Percentiles rank a stretch among this genome's conserved stretches.
Evolutionary conservation across 2,329 filamentous ascomycete species (phyloP).

Genomic region (Penicillium sp.): DNA sequence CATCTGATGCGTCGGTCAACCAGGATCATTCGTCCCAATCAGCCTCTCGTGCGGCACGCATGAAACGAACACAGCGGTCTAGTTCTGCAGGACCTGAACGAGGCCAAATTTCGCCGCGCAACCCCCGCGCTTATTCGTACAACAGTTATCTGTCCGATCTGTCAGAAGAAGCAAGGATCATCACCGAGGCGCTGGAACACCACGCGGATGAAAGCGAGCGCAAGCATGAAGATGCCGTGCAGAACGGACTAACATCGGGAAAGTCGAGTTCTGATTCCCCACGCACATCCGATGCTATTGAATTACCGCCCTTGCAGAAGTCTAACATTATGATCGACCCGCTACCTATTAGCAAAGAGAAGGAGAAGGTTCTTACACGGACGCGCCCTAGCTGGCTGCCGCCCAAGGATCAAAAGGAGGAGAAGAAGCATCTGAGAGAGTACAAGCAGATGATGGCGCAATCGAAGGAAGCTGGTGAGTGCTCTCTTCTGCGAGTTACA

Average conservation of each 20-base stretch:
- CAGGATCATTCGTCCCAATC: slow-evolving; percentile 28
- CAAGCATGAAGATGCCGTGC: slow-evolving; percentile 54
- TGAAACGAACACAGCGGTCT: slow-evolving; percentile 40
- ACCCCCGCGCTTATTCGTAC: slow-evolving; percentile 63
- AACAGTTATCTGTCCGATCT: slow-evolving; percentile 63
- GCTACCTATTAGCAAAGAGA: slow-evolving; percentile 70
- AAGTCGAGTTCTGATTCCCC: slow-evolving; percentile 48
- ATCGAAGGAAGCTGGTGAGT: slow-evolving; percentile 62
- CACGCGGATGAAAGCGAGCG: slow-evolving; percentile 59
- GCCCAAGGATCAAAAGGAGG: slow-evolving; percentile 81
- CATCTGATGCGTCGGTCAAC: slow-evolving; percentile 36
- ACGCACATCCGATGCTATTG: slow-evolving; percentile 47
- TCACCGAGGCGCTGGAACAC: slow-evolving; percentile 65
- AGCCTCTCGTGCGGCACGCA: slow-evolving; percentile 41
- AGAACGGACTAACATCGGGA: slow-evolving; percentile 50
- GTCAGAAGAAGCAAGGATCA: slow-evolving; percentile 64
- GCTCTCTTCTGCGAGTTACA: slow-evolving; percentile 23
- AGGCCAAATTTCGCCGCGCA: slow-evolving; percentile 48
- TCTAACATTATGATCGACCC: slow-evolving; percentile 70
- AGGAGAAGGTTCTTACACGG: slow-evolving; percentile 68
- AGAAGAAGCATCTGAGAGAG: slow-evolving; percentile 81
- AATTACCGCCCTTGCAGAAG: slow-evolving; percentile 66
- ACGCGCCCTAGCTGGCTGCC: slow-evolving; percentile 72
- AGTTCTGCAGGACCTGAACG: slow-evolving; percentile 51
- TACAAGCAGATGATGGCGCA: slow-evolving; percentile 71